Percentiles rank a stretch among this genome's conserved stretches.
Conservation (phyloP, 306 rosid species). For the Acacia melanoxylon region DNA sequence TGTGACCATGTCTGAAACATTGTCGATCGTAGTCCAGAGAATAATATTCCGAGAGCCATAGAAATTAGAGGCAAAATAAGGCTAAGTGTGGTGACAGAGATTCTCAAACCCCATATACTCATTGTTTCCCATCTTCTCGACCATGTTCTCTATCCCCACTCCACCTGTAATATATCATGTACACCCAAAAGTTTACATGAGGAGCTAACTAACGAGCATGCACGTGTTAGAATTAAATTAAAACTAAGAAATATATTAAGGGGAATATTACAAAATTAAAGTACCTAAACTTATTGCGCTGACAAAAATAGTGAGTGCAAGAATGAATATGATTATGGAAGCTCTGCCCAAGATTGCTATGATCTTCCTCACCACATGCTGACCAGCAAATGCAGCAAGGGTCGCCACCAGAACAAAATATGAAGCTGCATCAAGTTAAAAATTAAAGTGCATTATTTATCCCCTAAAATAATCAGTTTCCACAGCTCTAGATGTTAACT, state of each 20-base stretch:
- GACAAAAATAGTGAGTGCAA: slow-evolving; percentile 69
- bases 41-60: background rate
- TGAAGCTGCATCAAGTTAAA: slow-evolving; percentile 50
- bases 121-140: slow-evolving; percentile 63
- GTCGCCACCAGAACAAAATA: slow-evolving; percentile 67
- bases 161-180: slow-evolving; percentile 50
- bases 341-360: slow-evolving; percentile 71
- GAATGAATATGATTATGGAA: slow-evolving; percentile 75
- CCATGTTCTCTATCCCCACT: slow-evolving; percentile 73
- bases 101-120: slow-evolving; percentile 81
- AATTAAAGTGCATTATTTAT: background rate
- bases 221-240: background rate
- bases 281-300: slow-evolving; percentile 88
- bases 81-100: slow-evolving; percentile 50
- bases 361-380: slow-evolving; percentile 71
- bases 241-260: background rate
- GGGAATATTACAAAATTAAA: background rate
- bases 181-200: slow-evolving; percentile 7
- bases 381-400: slow-evolving; percentile 71
- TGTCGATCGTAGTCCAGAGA: background rate
- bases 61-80: background rate
- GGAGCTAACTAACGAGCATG: background rate
- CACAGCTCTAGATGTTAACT: background rate
- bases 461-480: background rate
- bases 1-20: background rate